A percentile compares a stretch with the other conserved stretches of the same genome.
These are phyloP conservation scores for Naganishia cerealis DNA, from an alignment of 1,284 basidiomycete genomes.

Conservation along the genomic window DNA sequence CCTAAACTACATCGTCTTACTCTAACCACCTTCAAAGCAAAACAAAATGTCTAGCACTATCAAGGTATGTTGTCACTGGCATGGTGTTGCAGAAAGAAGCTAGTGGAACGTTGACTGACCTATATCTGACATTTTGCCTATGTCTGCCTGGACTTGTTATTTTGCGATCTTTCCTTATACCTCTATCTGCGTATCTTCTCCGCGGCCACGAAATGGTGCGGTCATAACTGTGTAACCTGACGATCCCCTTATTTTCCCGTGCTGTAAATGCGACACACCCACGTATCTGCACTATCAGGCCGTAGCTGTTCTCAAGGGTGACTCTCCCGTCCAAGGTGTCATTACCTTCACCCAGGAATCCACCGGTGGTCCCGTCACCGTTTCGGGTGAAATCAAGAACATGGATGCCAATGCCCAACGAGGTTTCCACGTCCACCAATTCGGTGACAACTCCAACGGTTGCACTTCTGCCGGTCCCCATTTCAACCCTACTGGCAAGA, in stretches of 20 bases:
- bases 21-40: background rate
- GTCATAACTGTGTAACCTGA: background rate
- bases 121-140: background rate
- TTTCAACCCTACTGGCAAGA: constrained; percentile 69
- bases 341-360: constrained; percentile 66
- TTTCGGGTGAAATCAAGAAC: constrained; percentile 64
- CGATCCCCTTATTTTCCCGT: constrained; percentile 4
- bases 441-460: constrained; percentile 67
- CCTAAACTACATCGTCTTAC: background rate
- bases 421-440: constrained; percentile 75
- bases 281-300: constrained; percentile 57
- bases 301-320: constrained; percentile 66
- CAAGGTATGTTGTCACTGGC: constrained; percentile 15
- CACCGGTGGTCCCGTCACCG: constrained; percentile 61
- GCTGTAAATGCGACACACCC: constrained; percentile 1
- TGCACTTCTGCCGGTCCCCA: constrained; percentile 72
- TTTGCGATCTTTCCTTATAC: background rate
- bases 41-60: constrained; percentile 27
- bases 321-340: constrained; percentile 63
- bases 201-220: background rate
- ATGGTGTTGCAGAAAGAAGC: background rate
- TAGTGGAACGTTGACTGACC: background rate
- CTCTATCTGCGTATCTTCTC: background rate
- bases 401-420: constrained; percentile 63
- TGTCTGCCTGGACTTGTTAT: background rate